These are phyloP conservation scores for Pholiota adiposa DNA, from an alignment of 1,284 basidiomycete genomes.

Conservation along the genomic window DNA sequence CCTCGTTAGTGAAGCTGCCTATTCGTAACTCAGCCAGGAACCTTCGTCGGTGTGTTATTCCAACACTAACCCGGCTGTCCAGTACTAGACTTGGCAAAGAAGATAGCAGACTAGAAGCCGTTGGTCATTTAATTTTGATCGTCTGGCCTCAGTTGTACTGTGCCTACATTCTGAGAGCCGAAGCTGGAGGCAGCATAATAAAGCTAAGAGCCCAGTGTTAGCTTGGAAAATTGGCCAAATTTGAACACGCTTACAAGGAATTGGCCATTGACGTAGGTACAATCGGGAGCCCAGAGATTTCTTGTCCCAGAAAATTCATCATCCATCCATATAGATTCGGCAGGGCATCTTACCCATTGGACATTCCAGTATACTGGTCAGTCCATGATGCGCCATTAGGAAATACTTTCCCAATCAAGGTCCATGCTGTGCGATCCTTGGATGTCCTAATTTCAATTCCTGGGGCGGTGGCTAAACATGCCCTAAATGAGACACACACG, in stretches of 20 bases:
- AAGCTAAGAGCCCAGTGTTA: constrained; percentile 30
- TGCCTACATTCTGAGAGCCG: constrained; percentile 49
- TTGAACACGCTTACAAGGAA: constrained; percentile 42
- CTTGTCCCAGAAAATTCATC: constrained; percentile 21
- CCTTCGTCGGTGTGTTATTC: not conserved
- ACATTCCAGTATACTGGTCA: constrained; percentile 50
- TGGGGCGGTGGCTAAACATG: constrained; percentile 45
- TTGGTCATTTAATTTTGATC: not conserved
- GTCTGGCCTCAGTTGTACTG: not conserved
- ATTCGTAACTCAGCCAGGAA: not conserved
- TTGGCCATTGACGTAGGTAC: constrained; percentile 45
- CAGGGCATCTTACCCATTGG: constrained; percentile 45
- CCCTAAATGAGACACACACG: not conserved
- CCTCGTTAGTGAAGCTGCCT: constrained; percentile 52
- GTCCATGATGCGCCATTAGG: constrained; percentile 55
- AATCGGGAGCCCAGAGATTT: constrained; percentile 58
- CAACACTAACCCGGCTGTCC: constrained; percentile 41
- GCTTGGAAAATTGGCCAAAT: constrained; percentile 1
- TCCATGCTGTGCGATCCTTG: constrained; percentile 54
- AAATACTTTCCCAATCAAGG: constrained; percentile 50
- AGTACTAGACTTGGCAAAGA: constrained; percentile 51
- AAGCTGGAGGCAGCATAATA: constrained; percentile 51
- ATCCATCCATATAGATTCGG: not conserved
- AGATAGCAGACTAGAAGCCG: constrained; percentile 46
- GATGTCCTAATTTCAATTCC: constrained; percentile 59